A percentile compares a stretch with the other conserved stretches of the same genome.
These are phyloP conservation scores for Apophysomyces elegans DNA, from an alignment of 371 early-diverging fungal genomes.

Conservation along the genomic window DNA sequence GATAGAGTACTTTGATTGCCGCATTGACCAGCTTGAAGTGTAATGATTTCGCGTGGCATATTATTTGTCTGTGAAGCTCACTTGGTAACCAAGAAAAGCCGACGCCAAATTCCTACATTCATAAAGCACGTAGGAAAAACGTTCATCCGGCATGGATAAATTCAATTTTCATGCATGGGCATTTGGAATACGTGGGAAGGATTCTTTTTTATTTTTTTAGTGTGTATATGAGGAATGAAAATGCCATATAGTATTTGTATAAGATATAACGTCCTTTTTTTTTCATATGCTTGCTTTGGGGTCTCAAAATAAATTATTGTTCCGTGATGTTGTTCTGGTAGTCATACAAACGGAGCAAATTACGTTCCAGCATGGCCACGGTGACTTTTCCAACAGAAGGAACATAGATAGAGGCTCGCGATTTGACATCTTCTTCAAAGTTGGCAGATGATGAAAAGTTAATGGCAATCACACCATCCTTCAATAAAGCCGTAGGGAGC, in stretches of 20 bases:
- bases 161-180: too few species aligned
- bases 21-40: conserved; percentile 96
- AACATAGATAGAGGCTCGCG: conserved; percentile 91
- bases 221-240: too few species aligned
- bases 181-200: too few species aligned
- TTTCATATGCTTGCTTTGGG: not conserved
- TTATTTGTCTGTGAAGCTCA: not conserved
- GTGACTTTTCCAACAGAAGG: conserved; percentile 98
- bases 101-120: conserved; percentile 3
- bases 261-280: not conserved
- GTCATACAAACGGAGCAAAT: conserved; percentile 84
- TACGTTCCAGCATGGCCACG: conserved; percentile 95
- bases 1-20: conserved; percentile 87
- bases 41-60: conserved; percentile 91
- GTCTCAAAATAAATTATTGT: conserved; percentile 8
- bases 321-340: conserved; percentile 51
- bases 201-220: too few species aligned
- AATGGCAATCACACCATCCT: conserved; percentile 94
- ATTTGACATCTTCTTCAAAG: conserved; percentile 86
- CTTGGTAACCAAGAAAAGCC: not conserved
- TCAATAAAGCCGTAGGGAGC: conserved; percentile 79
- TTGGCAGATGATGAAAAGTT: conserved; percentile 94
- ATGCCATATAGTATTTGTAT: too few species aligned
- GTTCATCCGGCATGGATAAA: not conserved
- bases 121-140: not conserved